Conservation (phyloP, 1,284 basidiomycete genomes). For the Neonothopanus nambi region DNA sequence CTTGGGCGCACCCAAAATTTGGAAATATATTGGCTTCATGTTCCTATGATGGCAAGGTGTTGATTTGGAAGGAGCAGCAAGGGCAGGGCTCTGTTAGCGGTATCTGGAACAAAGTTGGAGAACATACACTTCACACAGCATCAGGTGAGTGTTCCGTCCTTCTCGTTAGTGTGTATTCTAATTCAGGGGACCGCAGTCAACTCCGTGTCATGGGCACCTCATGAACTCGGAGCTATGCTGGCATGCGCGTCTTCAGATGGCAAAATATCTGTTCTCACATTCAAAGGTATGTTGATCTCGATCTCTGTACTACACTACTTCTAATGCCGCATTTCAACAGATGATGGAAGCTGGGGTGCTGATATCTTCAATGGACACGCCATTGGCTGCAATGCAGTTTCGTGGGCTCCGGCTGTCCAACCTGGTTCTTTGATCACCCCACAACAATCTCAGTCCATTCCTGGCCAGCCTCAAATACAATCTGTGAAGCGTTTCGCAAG, state of each 20-base stretch:
- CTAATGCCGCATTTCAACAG: slow-evolving; percentile 39
- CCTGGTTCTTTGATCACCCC: slow-evolving; percentile 82
- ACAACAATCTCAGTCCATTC: slow-evolving; percentile 43
- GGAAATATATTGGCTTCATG: slow-evolving; percentile 96
- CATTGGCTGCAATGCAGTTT: slow-evolving; percentile 96
- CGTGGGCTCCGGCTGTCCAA: slow-evolving; percentile 93
- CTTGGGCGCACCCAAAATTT: slow-evolving; percentile 99
- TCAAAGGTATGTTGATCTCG: slow-evolving; percentile 79
- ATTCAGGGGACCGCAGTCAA: slow-evolving; percentile 65
- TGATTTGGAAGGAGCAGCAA: slow-evolving; percentile 95
- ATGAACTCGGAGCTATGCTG: slow-evolving; percentile 94
- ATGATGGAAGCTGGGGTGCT: slow-evolving; percentile 95
- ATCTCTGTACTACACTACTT: not conserved
- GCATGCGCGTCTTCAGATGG: slow-evolving; percentile 99
- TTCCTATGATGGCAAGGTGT: slow-evolving; percentile 97
- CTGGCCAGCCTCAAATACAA: slow-evolving; percentile 43
- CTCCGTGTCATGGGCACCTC: slow-evolving; percentile 97
- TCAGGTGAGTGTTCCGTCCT: slow-evolving; percentile 64
- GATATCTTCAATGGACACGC: slow-evolving; percentile 96
- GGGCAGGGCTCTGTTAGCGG: slow-evolving; percentile 47
- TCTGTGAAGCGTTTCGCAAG: slow-evolving; percentile 88
- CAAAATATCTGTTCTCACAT: slow-evolving; percentile 94
- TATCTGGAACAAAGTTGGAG: slow-evolving; percentile 94
- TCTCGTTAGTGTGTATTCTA: not conserved
- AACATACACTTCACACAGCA: slow-evolving; percentile 92